Conservation (phyloP, 1,139 yeast genomes). For the Nematodospora anomalae region DNA sequence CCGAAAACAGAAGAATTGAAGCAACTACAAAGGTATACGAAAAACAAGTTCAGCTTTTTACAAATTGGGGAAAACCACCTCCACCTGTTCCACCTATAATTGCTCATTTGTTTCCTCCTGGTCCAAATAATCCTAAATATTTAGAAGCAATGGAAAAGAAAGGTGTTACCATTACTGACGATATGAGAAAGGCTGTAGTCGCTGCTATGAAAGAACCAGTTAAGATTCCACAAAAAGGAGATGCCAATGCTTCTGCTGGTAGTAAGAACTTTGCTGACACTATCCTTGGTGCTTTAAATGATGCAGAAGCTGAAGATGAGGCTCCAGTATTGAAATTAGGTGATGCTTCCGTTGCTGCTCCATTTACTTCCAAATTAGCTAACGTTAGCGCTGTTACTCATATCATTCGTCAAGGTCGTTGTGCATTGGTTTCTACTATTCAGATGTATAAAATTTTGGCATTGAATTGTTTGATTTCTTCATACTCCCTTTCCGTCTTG, state of each 20-base stretch:
- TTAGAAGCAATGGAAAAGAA: conserved; percentile 80
- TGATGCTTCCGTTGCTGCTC: conserved; percentile 99
- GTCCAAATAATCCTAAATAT: conserved; percentile 86
- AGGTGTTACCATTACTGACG: conserved; percentile 72
- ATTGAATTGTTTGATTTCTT: conserved; percentile 92
- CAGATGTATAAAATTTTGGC: conserved; percentile 99
- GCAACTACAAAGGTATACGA: conserved; percentile 69
- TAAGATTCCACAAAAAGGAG: conserved; percentile 13
- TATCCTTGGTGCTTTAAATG: conserved; percentile 67
- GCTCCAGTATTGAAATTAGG: conserved; percentile 94
- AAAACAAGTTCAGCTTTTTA: conserved; percentile 78
- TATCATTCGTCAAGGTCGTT: conserved; percentile 96
- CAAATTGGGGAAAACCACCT: conserved; percentile 76
- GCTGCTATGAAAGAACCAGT: conserved; percentile 40
- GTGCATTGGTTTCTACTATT: conserved; percentile 95
- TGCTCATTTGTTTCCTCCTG: conserved; percentile 97
- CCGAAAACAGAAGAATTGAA: conserved; percentile 74
- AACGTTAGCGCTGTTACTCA: conserved; percentile 92
- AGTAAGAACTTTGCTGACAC: conserved; percentile 65
- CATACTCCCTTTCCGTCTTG: conserved; percentile 90
- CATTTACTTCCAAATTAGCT: conserved; percentile 92
- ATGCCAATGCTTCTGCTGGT: conserved; percentile 25
- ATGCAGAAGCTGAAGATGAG: conserved; percentile 73
- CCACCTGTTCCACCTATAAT: conserved; percentile 86
- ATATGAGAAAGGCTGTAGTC: conserved; percentile 61